These are phyloP conservation scores for Pyrenochaeta sp. DNA, from an alignment of 2,329 filamentous ascomycete species.

Conservation along the genomic window DNA sequence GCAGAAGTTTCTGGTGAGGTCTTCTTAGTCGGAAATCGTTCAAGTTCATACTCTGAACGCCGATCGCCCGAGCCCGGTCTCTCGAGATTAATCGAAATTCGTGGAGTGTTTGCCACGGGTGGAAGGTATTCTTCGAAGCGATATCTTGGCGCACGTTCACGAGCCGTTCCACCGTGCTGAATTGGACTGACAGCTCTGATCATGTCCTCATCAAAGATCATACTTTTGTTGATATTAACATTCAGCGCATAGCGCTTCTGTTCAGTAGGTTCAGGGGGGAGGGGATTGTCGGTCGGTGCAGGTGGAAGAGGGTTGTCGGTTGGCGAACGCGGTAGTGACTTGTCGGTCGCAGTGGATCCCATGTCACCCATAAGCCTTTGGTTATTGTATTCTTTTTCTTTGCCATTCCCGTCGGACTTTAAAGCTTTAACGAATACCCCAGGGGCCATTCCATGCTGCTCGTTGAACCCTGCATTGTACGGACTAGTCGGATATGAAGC, in stretches of 20 bases:
- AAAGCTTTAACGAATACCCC: slow-evolving; percentile 23
- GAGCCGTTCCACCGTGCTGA: slow-evolving; percentile 18
- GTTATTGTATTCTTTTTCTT: slow-evolving; percentile 4
- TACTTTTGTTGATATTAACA: slow-evolving; percentile 40
- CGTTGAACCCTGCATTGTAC: slow-evolving; percentile 23
- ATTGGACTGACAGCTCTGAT: slow-evolving; percentile 25
- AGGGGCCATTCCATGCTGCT: slow-evolving; percentile 15
- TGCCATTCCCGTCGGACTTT: slow-evolving; percentile 8
- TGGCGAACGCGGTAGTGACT: slow-evolving; percentile 18
- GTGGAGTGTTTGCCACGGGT: slow-evolving; percentile 15
- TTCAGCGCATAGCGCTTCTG: slow-evolving; percentile 30
- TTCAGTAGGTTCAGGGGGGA: slow-evolving; percentile 24
- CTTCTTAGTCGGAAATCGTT: slow-evolving; percentile 20
- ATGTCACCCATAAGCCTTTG: too few relatives aligned
- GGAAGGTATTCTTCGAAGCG: slow-evolving; percentile 36
- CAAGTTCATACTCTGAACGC: slow-evolving; percentile 29
- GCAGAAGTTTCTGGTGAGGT: slow-evolving; percentile 8
- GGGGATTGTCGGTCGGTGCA: slow-evolving; percentile 24
- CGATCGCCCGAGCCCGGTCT: slow-evolving; percentile 12
- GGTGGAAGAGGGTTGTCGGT: slow-evolving; percentile 23
- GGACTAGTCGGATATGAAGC: slow-evolving; percentile 36
- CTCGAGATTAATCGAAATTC: slow-evolving; percentile 11
- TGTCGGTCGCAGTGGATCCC: slow-evolving; percentile 8
- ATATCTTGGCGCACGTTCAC: slow-evolving; percentile 29
- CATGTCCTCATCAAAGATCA: slow-evolving; percentile 36